Percentiles rank a stretch among this genome's conserved stretches.
Evolutionary conservation across 179 eudicot species (phyloP).

Genomic region (Beta corolliflora): DNA sequence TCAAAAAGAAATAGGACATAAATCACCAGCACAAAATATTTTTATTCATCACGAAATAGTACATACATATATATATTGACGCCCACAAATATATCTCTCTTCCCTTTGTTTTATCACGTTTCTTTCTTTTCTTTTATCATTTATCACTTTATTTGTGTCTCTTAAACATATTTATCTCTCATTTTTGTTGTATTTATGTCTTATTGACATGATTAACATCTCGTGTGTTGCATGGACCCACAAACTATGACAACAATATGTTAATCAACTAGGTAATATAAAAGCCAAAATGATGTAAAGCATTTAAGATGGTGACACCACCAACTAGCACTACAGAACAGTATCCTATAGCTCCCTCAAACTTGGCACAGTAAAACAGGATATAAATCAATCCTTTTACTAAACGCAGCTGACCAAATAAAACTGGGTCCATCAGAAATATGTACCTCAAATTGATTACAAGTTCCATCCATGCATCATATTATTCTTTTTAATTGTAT

Average conservation of each 20-base stretch:
- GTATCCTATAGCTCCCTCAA: constrained; percentile 18
- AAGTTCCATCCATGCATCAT: constrained; percentile 10
- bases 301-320: constrained; percentile 1
- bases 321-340: constrained; percentile 7
- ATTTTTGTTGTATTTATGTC: too few species aligned
- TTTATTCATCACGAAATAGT: too few species aligned
- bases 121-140: too few species aligned
- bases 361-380: constrained; percentile 14
- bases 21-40: too few species aligned
- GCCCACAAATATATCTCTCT: too few species aligned
- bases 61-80: too few species aligned
- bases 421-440: constrained; percentile 5
- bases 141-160: too few species aligned
- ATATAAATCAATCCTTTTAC: constrained; percentile 17
- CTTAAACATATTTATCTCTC: too few species aligned
- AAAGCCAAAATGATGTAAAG: constrained; percentile 2
- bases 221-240: too few species aligned
- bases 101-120: too few species aligned
- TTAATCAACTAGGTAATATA: neutral
- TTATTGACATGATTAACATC: too few species aligned
- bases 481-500: neutral
- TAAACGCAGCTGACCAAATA: constrained; percentile 12
- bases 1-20: too few species aligned
- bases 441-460: constrained; percentile 12
- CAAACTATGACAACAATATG: neutral